These are phyloP conservation scores for Aspergillus egyptiacus DNA, from an alignment of 495 filamentous ascomycete species.

Conservation along the genomic window DNA sequence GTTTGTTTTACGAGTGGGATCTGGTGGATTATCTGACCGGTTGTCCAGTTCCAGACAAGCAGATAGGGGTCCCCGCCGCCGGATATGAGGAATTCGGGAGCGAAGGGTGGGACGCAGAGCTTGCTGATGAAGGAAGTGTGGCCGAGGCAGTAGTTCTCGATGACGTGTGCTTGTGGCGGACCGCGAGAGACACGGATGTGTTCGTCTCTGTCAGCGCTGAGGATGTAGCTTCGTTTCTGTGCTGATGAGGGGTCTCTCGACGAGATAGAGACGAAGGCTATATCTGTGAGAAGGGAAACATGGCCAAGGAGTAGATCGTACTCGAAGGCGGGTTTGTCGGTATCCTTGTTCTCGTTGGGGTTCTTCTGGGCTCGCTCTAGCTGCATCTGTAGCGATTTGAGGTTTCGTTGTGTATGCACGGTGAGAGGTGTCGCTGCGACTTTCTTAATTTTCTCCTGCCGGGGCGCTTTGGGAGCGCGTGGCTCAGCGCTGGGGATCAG, in stretches of 20 bases:
- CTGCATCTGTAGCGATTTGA: constrained; percentile 68
- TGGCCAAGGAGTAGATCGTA: constrained; percentile 78
- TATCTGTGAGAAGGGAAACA: constrained; percentile 84
- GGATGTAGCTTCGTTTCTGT: constrained; percentile 56
- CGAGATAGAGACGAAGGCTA: constrained; percentile 45
- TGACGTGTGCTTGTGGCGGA: constrained; percentile 76
- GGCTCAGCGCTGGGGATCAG: constrained; percentile 49
- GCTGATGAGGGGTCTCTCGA: constrained; percentile 19
- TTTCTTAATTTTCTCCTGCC: constrained; percentile 32
- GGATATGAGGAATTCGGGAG: constrained; percentile 62
- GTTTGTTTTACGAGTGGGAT: constrained; percentile 26
- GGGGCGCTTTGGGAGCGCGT: constrained; percentile 16
- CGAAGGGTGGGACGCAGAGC: constrained; percentile 55
- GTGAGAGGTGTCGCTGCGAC: constrained; percentile 64
- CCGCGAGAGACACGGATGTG: constrained; percentile 90
- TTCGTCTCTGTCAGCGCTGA: constrained; percentile 92
- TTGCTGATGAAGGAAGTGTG: constrained; percentile 76
- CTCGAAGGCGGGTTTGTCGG: constrained; percentile 51
- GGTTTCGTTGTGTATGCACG: constrained; percentile 79
- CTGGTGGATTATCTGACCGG: constrained; percentile 47
- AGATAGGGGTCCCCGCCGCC: constrained; percentile 79
- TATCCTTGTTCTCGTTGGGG: constrained; percentile 37
- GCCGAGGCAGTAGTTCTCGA: constrained; percentile 82
- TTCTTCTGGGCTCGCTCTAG: constrained; percentile 42
- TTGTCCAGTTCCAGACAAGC: constrained; percentile 75